Base-by-base conservation (phyloP, 257 asterid genomes). In the Oldenlandia corymbosa region DNA sequence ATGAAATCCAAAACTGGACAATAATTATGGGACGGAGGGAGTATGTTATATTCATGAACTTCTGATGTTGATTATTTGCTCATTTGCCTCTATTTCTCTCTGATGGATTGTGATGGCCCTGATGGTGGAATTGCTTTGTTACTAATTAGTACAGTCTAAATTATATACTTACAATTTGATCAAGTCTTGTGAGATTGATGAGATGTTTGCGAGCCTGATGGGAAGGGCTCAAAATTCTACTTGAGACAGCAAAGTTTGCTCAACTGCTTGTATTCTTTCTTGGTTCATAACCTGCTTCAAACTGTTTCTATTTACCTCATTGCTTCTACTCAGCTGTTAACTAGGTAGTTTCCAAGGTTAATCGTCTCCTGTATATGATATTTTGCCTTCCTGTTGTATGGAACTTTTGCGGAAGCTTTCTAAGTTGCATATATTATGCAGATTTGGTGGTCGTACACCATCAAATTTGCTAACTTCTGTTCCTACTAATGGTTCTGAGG, bases 201-300 rank as follows among this genome's bases (percentile, higher is more conserved):
- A 30, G 21, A 31, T 21, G 46, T 23, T 5, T 20, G 30, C 11
- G 23, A 21, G 45, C 23, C 27, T 27, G 53, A 37, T 41, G 28
- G 11, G 39, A 21, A 9, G 30, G 60, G 16, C 18, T 54, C 8
- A 14, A 20, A 37, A 53, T 56, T 37, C 63, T 39, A 18, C n/a
- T 10, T 49, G 5, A 62, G 67, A 45, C 18, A 17, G 27, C 62
- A 52, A 50, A n/a, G n/a, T n/a, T n/a, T n/a, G n/a, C n/a, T n/a
- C n/a, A n/a, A n/a, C n/a, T n/a, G n/a, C n/a, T n/a, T n/a, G n/a
- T n/a, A n/a, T n/a, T n/a, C n/a, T n/a, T n/a, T n/a, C n/a, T n/a
- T 55, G 34, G 21, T 28, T 53, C 21, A 55, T 13, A 14, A 53
- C 27, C 37, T 46, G 43, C 55, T 28, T 62, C 56, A 42, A 5